Conservation (phyloP, 345 rosid species). For the Salix arbutifolia region DNA sequence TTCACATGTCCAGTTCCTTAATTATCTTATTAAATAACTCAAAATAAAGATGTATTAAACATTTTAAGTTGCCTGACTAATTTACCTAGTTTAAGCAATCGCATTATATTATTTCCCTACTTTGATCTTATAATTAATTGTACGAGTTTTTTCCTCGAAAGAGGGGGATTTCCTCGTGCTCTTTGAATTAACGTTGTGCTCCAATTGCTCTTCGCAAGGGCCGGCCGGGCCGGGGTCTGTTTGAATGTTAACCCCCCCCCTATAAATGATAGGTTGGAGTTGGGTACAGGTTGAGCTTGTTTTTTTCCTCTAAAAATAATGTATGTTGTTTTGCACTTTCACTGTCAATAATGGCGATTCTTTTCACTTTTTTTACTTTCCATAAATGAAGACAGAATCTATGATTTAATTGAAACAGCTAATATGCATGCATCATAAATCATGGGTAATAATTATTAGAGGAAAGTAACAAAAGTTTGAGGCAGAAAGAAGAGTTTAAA, state of each 20-base stretch:
- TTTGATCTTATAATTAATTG: not conserved
- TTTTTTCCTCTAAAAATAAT: no score
- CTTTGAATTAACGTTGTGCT: not conserved
- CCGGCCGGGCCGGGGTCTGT: not conserved
- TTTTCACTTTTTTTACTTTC: not conserved
- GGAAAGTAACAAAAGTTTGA: not conserved
- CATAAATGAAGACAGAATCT: not conserved
- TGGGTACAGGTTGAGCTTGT: no score
- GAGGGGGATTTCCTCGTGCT: not conserved
- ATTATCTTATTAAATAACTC: no score
- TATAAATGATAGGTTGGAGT: no score
- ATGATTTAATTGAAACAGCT: not conserved
- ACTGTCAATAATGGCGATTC: not conserved
- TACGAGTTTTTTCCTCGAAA: not conserved
- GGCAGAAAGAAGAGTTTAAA: not conserved
- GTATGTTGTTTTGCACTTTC: not conserved
- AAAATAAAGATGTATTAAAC: no score
- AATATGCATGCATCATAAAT: conserved; percentile 7
- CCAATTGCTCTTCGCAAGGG: not conserved
- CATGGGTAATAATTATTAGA: not conserved
- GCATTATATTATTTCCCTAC: not conserved
- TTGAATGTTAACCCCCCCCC: no score
- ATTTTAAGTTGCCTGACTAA: no score
- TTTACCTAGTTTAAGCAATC: no score
- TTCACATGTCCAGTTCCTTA: no score